Conservation (phyloP, 2,329 filamentous ascomycete genomes). For the Epichloe uncinata region DNA sequence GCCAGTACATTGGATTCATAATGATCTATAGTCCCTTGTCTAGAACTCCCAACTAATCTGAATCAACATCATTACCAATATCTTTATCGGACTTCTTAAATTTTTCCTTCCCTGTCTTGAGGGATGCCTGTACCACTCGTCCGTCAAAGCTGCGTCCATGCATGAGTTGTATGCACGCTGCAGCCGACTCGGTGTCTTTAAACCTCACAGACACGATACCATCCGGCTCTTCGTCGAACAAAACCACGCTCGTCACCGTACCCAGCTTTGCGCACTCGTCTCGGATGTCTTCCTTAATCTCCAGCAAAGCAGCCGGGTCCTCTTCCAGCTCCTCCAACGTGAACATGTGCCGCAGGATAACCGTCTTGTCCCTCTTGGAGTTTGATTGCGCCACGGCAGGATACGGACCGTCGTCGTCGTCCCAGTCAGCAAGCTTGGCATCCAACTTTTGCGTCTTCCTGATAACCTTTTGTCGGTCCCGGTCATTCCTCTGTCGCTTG, state of each 20-base stretch:
- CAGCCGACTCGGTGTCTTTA: constrained; percentile 54
- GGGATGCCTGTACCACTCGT: constrained; percentile 54
- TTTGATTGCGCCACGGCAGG: constrained; percentile 27
- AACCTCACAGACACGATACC: constrained; percentile 83
- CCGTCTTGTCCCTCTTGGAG: constrained; percentile 59
- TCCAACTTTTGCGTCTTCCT: constrained; percentile 83
- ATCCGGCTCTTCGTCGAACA: constrained; percentile 76
- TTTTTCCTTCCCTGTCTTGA: constrained; percentile 57
- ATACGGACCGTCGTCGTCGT: constrained; percentile 71
- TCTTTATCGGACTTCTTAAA: constrained; percentile 56
- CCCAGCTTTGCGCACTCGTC: constrained; percentile 83
- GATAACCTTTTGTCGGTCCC: constrained; percentile 81
- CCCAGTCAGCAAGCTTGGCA: constrained; percentile 88
- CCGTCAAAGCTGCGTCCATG: constrained; percentile 69
- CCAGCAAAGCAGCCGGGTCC: constrained; percentile 67
- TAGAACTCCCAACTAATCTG: constrained; percentile 11
- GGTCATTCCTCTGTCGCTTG: constrained; percentile 36
- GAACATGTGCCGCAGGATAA: constrained; percentile 89
- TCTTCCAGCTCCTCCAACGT: constrained; percentile 73
- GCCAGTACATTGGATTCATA: background rate
- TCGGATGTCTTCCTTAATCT: constrained; percentile 89
- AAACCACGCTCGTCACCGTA: constrained; percentile 75
- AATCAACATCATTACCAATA: constrained; percentile 28
- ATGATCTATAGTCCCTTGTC: background rate
- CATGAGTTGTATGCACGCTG: constrained; percentile 61